These are phyloP conservation scores for Trichoderma sp. DNA, from an alignment of 2,329 filamentous ascomycete genomes.

Conservation along the genomic window DNA sequence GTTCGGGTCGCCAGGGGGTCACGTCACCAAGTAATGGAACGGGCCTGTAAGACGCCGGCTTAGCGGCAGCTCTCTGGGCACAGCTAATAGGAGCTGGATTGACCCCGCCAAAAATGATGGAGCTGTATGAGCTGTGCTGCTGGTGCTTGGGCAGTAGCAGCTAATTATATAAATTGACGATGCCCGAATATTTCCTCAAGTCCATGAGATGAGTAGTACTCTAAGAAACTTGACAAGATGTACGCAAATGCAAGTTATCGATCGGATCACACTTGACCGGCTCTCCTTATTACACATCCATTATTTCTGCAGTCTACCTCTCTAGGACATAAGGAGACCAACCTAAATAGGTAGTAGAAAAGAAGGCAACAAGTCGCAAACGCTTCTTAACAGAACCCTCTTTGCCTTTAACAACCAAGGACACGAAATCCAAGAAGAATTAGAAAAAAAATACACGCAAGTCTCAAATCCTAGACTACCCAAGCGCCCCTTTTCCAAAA, in stretches of 20 bases:
- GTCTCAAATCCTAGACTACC: slow-evolving; percentile 9
- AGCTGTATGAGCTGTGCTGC: neutral
- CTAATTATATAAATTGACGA: neutral
- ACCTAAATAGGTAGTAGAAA: neutral
- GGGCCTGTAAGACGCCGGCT: slow-evolving; percentile 8
- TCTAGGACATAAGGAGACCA: neutral
- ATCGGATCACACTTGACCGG: neutral
- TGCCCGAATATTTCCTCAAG: neutral
- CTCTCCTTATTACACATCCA: slow-evolving; percentile 7
- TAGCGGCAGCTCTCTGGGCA: slow-evolving; percentile 1
- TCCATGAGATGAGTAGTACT: neutral
- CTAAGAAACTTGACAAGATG: no score
- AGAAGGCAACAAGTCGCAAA: neutral
- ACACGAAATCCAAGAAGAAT: slow-evolving; percentile 2
- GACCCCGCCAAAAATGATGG: slow-evolving; percentile 8
- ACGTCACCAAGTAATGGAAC: slow-evolving; percentile 23
- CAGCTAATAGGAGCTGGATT: neutral
- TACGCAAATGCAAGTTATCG: neutral
- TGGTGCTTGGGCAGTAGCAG: neutral
- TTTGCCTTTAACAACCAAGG: neutral
- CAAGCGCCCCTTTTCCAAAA: slow-evolving; percentile 11
- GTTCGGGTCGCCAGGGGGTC: slow-evolving; percentile 22
- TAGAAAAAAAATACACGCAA: neutral
- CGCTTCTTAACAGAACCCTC: neutral
- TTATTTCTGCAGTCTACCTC: slow-evolving; percentile 17